Evolutionary conservation across 2,329 filamentous ascomycete genomes (phyloP), one percentile per base, ranked within the genome.

Genomic region (Xylariaceae sp.): DNA sequence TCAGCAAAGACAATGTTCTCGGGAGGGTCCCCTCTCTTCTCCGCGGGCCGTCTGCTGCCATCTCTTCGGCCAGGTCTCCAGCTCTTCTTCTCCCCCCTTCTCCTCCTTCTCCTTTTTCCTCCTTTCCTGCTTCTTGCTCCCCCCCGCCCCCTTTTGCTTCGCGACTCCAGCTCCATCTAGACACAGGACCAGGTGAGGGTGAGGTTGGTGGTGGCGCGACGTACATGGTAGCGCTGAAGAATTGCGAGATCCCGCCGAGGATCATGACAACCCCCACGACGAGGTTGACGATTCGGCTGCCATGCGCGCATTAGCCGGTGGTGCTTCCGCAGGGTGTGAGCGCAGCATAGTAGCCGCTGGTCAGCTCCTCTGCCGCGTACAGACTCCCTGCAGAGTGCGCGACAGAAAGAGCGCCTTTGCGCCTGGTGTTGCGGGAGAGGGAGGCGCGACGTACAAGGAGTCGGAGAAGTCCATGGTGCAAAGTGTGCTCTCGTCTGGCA

Each of bases 251-350:
- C 51, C 88, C 90, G 46, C 89, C 90, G 30, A 94, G 70, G 30
- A 94, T 68, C 78, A 94, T 93, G 47, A 94, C 74, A 48, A 81
- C 81, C 52, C 81, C 92, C 44, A 93, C 80, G 52, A 70, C 85
- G 61, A 98, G 71, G 73, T 98, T 98, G 60, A 94, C 85, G 57
- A 96, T 78, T 57, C 92, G 92, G 68, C 92, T 96, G 59, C 39
- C 49, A 37, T 26, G 29, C 21, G 34, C 31, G 5, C 7, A 24
- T 67, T 55, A 67, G 61, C 55, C 5, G 10, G n/a, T 18, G 28
- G 14, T 15, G 8, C n/a, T 24, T 16, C 27, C 12, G 10, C 30
- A 19, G 9, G n/a, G n/a, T n/a, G n/a, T n/a, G n/a, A n/a, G n/a
- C n/a, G n/a, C n/a, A n/a, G n/a, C n/a, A n/a, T n/a, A n/a, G n/a